Conservation (phyloP, 2,329 filamentous ascomycete genomes). For the Fusarium irregulare region DNA sequence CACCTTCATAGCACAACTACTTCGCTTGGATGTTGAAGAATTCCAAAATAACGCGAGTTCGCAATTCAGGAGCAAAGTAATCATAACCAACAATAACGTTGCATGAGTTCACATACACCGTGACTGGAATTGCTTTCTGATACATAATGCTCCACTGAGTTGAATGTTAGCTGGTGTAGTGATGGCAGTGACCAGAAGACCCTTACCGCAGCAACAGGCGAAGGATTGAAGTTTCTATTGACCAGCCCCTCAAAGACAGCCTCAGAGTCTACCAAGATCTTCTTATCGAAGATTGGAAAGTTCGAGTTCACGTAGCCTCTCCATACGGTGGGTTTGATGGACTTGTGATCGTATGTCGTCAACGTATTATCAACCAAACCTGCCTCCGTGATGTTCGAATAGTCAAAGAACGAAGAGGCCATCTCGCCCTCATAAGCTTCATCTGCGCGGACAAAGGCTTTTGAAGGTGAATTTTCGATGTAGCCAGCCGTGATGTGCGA, state of each 20-base stretch:
- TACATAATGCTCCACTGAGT: constrained; percentile 54
- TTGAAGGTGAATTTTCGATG: constrained; percentile 51
- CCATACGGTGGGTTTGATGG: constrained; percentile 42
- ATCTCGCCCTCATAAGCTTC: constrained; percentile 47
- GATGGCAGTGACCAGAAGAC: too few species aligned
- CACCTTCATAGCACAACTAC: not conserved
- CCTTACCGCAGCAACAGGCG: constrained; percentile 44
- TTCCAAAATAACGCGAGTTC: constrained; percentile 48
- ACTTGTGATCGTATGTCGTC: constrained; percentile 41
- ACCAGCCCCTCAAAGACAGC: constrained; percentile 46
- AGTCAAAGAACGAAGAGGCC: constrained; percentile 51
- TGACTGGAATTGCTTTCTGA: constrained; percentile 50
- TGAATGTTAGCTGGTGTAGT: not conserved
- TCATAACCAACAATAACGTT: constrained; percentile 52
- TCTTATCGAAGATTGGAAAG: constrained; percentile 50
- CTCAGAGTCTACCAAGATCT: constrained; percentile 43
- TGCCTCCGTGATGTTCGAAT: constrained; percentile 49
- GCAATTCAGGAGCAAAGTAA: constrained; percentile 46
- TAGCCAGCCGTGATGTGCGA: constrained; percentile 54
- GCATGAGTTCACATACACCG: constrained; percentile 51
- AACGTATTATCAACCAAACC: constrained; percentile 53
- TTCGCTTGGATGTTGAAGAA: constrained; percentile 47
- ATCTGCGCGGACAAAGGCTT: constrained; percentile 47
- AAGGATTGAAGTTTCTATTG: constrained; percentile 26
- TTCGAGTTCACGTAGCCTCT: constrained; percentile 53